Evolutionary conservation across 208 protist species (phyloP).

Genomic region (Trypanosoma conorhini): DNA sequence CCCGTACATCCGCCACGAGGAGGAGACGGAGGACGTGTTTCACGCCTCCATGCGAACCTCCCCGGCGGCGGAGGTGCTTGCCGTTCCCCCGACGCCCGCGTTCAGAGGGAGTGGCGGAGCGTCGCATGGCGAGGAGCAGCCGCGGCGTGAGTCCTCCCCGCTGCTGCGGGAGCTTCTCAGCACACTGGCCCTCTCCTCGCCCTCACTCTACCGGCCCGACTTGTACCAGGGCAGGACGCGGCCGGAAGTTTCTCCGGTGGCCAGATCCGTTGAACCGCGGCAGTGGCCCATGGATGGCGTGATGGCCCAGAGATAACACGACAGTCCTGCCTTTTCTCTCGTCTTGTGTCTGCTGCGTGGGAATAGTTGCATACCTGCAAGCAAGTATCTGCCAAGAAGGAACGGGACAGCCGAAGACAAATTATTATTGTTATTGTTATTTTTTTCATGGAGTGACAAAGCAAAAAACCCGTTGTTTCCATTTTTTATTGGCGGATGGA

Average conservation of each 20-base stretch:
- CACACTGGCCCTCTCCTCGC: conserved; percentile 17
- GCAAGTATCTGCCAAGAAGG: background rate
- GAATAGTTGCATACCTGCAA: background rate
- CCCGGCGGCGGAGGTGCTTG: background rate
- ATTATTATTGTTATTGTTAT: too few relatives aligned
- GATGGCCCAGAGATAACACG: background rate
- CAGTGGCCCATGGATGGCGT: background rate
- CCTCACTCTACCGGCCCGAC: conserved; percentile 24
- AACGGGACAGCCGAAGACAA: background rate
- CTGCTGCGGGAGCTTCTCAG: conserved; percentile 22
- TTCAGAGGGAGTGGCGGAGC: background rate
- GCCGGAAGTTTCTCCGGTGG: background rate
- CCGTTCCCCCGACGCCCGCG: conserved; percentile 1
- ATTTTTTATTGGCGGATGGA: too few relatives aligned
- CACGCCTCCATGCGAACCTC: background rate
- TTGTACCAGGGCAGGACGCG: conserved; percentile 22
- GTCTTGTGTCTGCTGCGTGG: background rate
- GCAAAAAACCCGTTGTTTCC: too few relatives aligned
- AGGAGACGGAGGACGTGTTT: background rate
- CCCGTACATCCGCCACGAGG: background rate
- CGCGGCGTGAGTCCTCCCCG: conserved; percentile 12
- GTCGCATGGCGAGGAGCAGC: background rate
- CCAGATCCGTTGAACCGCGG: background rate
- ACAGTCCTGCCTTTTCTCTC: background rate
- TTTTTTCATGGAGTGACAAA: background rate